Evolutionary conservation across 306 rosid genomes (phyloP).

Genomic region (Carpinus viminea): DNA sequence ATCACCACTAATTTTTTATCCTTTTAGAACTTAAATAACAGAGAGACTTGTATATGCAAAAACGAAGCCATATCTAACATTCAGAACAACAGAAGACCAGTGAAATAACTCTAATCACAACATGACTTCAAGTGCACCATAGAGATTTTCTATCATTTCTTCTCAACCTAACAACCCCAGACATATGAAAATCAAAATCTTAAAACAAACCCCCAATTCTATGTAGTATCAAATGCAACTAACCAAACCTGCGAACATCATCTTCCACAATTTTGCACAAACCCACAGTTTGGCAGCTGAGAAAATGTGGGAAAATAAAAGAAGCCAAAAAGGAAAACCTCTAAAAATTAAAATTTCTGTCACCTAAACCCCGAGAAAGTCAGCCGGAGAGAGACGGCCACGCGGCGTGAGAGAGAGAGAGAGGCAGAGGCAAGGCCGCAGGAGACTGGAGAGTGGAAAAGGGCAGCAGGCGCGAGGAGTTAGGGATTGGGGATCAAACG

Average conservation of each 20-base stretch:
- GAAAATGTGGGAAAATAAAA: not conserved
- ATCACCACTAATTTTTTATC: not conserved
- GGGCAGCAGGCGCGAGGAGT: too few species aligned
- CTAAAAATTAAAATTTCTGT: not conserved
- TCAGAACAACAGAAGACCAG: not conserved
- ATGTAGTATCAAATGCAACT: not conserved
- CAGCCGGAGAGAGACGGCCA: too few species aligned
- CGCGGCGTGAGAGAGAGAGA: too few species aligned
- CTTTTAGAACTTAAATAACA: too few species aligned
- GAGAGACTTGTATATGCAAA: not conserved
- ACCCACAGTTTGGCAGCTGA: not conserved
- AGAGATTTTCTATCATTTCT: not conserved
- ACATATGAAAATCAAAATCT: not conserved
- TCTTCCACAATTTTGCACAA: conserved; percentile 6
- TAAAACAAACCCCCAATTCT: not conserved
- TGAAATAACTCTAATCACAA: not conserved
- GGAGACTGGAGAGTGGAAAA: too few species aligned
- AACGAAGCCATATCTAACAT: not conserved
- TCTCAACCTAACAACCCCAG: not conserved
- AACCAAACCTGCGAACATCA: not conserved
- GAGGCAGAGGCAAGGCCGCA: too few species aligned
- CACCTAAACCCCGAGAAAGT: not conserved
- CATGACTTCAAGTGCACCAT: not conserved
- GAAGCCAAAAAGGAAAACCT: not conserved
- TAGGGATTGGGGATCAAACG: too few species aligned